Evolutionary conservation across 1,284 basidiomycete species (phyloP).

Genomic region (Meripilus lineatus): DNA sequence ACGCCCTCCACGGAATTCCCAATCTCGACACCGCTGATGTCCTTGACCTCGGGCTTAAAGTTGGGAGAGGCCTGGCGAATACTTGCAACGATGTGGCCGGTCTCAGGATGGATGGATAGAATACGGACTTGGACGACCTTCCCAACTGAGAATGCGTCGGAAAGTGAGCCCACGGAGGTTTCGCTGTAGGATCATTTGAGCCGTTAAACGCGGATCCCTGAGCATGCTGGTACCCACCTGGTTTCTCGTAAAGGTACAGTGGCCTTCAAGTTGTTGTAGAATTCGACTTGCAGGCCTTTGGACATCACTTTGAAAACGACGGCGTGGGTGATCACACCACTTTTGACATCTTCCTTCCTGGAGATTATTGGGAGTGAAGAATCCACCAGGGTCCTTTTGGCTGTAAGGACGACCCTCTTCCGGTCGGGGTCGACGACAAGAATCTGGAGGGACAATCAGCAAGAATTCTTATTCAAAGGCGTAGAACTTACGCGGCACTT

Average conservation of each 20-base stretch:
- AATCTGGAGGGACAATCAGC: constrained; percentile 48
- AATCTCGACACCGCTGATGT: constrained; percentile 72
- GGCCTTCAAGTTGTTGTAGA: constrained; percentile 88
- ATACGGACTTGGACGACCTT: constrained; percentile 88
- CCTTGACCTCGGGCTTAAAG: constrained; percentile 43
- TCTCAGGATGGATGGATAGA: constrained; percentile 63
- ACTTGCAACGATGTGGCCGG: constrained; percentile 75
- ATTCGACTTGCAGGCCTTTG: constrained; percentile 80
- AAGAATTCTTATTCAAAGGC: neutral
- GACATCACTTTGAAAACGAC: constrained; percentile 81
- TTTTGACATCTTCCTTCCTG: constrained; percentile 61
- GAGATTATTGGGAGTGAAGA: constrained; percentile 72
- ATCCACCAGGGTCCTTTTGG: constrained; percentile 90
- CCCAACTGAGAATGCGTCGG: constrained; percentile 72
- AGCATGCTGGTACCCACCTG: constrained; percentile 45
- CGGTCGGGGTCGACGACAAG: constrained; percentile 80
- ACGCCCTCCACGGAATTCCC: constrained; percentile 71
- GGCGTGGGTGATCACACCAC: constrained; percentile 77
- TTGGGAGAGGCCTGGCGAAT: constrained; percentile 76
- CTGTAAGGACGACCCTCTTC: constrained; percentile 83
- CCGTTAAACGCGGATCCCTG: constrained; percentile 7
- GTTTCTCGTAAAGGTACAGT: constrained; percentile 79
- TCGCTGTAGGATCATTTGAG: constrained; percentile 41
- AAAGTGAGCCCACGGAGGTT: constrained; percentile 55
- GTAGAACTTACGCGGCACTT: constrained; percentile 71